phyloP scores from a whole-genome alignment of 2,329 filamentous ascomycete species.

The Aspergillus ochraceus region DNA sequence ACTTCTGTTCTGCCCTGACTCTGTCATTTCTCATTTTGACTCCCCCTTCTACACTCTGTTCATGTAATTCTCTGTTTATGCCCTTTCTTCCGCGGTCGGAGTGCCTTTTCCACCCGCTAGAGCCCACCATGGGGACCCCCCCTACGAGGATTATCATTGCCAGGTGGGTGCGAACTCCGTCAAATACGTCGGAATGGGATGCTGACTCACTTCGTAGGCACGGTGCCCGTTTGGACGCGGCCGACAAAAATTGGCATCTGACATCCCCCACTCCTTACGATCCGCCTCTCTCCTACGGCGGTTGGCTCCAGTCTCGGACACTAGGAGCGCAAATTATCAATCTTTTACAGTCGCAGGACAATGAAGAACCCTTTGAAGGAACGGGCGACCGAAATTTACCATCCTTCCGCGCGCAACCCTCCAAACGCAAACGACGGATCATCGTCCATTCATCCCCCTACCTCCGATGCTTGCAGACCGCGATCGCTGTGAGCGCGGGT shows the following conservation, averaged over 20 bases:
- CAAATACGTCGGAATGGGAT: background rate
- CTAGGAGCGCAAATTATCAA: slow-evolving; percentile 82
- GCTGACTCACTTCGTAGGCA: slow-evolving; percentile 63
- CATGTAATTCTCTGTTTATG: background rate
- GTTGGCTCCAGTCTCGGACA: slow-evolving; percentile 82
- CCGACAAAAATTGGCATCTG: slow-evolving; percentile 93
- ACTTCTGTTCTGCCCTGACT: background rate
- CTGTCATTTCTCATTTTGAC: background rate
- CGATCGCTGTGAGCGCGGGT: slow-evolving; percentile 82
- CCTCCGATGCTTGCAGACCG: slow-evolving; percentile 87
- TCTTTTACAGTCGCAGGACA: slow-evolving; percentile 57
- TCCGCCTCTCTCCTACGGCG: slow-evolving; percentile 89
- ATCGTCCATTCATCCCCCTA: slow-evolving; percentile 94
- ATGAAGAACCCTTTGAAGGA: slow-evolving; percentile 10
- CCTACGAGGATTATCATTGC: slow-evolving; percentile 45
- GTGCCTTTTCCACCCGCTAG: background rate
- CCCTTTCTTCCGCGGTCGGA: background rate
- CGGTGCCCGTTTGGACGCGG: slow-evolving; percentile 88
- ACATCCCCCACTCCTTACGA: slow-evolving; percentile 93
- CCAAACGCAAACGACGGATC: slow-evolving; percentile 66
- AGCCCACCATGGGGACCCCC: slow-evolving; percentile 34
- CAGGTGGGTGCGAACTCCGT: slow-evolving; percentile 29
- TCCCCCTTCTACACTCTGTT: background rate
- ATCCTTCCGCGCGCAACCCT: slow-evolving; percentile 7
- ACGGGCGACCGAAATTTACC: slow-evolving; percentile 6